Conservation (phyloP, 129 eudicot genomes). For the Lonicera japonica region DNA sequence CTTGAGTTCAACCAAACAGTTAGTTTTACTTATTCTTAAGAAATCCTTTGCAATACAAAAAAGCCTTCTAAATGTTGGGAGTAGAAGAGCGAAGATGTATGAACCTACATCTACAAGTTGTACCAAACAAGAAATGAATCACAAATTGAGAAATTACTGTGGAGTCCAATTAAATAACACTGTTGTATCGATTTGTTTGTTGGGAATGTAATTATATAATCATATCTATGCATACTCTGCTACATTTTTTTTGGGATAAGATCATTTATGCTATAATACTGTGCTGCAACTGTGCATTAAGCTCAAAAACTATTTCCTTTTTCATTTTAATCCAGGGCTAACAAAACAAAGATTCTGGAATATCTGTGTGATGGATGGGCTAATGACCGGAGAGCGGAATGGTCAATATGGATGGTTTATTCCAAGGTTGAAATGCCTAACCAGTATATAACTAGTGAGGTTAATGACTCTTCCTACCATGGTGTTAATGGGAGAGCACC, state of each 20-base stretch:
- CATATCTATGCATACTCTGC: neutral
- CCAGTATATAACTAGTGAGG: conserved; percentile 59
- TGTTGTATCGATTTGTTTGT: no score
- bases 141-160: no score
- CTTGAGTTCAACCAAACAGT: no score
- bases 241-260: conserved; percentile 8
- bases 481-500: conserved; percentile 54
- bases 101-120: no score
- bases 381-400: conserved; percentile 84
- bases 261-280: neutral
- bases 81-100: no score
- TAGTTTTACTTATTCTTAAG: no score
- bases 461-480: conserved; percentile 44
- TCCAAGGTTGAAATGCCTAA: conserved; percentile 94
- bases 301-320: conserved; percentile 2
- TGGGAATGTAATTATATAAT: no score
- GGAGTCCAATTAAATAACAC: no score
- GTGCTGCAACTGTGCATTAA: neutral
- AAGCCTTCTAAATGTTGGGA: no score
- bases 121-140: no score
- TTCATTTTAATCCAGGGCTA: conserved; percentile 44
- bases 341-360: conserved; percentile 61
- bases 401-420: conserved; percentile 99
- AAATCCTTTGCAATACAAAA: no score
- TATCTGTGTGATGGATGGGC: conserved; percentile 75